Conservation (phyloP, 305 asterid genomes). For the Fraxinus platypoda region DNA sequence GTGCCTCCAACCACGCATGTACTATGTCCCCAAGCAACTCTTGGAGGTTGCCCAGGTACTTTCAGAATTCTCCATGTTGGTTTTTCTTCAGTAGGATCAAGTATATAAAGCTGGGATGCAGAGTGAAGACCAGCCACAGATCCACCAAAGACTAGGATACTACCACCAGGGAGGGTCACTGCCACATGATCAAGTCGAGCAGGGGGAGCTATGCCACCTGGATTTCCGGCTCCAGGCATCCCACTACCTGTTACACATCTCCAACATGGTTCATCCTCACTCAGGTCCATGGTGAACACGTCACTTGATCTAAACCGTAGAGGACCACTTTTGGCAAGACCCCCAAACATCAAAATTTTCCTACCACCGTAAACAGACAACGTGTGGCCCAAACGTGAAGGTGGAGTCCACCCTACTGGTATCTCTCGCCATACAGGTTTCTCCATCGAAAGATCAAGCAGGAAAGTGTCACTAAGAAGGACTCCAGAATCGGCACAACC, state of each 20-base stretch:
- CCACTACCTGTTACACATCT: constrained; percentile 15
- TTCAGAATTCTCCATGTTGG: neutral
- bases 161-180: neutral
- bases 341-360: constrained; percentile 18
- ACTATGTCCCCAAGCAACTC: constrained; percentile 2
- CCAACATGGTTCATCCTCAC: constrained; percentile 19
- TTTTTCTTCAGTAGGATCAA: neutral
- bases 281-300: neutral
- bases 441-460: constrained; percentile 22
- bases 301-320: constrained; percentile 14
- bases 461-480: neutral
- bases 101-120: neutral
- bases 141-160: neutral
- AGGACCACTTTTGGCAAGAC: constrained; percentile 17
- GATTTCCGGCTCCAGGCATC: constrained; percentile 18
- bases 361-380: constrained; percentile 13
- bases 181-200: constrained; percentile 9
- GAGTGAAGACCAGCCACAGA: constrained; percentile 2
- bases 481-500: constrained; percentile 5
- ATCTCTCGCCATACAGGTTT: constrained; percentile 13
- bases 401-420: constrained; percentile 17
- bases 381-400: constrained; percentile 16
- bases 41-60: neutral
- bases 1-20: neutral
- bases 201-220: constrained; percentile 17